Percentiles rank a stretch among this genome's conserved stretches.
Conservation (phyloP, 352 stramenopile species). For the Phytophthora multivora region DNA sequence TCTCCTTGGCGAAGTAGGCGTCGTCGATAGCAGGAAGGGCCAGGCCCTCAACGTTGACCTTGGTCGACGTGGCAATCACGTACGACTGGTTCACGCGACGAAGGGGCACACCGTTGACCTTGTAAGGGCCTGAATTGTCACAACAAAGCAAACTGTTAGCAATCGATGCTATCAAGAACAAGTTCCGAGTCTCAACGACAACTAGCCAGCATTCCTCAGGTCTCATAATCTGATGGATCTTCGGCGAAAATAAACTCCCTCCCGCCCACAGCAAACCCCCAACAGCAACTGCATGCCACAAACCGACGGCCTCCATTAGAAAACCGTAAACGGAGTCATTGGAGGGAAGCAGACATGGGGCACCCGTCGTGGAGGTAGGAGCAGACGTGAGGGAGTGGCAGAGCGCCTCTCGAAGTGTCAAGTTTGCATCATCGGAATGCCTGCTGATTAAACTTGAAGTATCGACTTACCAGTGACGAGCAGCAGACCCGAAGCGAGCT, state of each 20-base stretch:
- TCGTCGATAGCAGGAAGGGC: constrained; percentile 95
- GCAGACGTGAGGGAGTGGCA: constrained; percentile 16
- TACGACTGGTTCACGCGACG: constrained; percentile 99
- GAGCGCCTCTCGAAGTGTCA: constrained; percentile 61
- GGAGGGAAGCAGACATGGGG: not conserved
- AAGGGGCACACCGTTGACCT: constrained; percentile 98
- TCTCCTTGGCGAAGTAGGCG: constrained; percentile 97
- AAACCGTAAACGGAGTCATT: too few relatives aligned
- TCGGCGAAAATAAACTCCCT: constrained; percentile 40
- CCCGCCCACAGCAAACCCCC: not conserved
- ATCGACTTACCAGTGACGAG: constrained; percentile 92
- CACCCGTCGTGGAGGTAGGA: not conserved
- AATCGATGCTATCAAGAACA: not conserved
- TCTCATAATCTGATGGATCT: constrained; percentile 89
- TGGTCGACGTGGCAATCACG: constrained; percentile 98
- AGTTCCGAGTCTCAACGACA: not conserved
- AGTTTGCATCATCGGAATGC: constrained; percentile 77
- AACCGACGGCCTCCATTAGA: not conserved
- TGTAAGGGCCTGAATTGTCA: constrained; percentile 93
- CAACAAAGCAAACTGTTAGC: constrained; percentile 1
- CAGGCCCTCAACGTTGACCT: constrained; percentile 94
- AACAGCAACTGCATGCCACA: not conserved
- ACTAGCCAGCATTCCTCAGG: constrained; percentile 68
- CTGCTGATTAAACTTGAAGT: not conserved
- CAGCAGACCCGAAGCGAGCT: constrained; percentile 96